These are phyloP conservation scores for Blastocystis sp. DNA, from an alignment of 352 stramenopile genomes.

Conservation along the genomic window DNA sequence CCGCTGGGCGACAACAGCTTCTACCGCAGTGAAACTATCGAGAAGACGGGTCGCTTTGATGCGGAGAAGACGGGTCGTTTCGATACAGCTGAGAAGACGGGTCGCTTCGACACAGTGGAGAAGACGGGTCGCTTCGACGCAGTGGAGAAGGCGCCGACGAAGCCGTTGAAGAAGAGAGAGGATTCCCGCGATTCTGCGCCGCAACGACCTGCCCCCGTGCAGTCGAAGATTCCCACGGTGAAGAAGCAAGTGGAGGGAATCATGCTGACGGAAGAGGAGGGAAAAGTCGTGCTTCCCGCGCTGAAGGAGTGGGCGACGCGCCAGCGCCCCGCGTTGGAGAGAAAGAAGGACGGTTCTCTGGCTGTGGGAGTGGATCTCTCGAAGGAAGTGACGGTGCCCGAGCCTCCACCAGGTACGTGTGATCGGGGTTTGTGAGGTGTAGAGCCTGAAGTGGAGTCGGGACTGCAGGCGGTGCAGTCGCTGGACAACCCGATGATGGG, in stretches of 20 bases:
- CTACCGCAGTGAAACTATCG: background rate
- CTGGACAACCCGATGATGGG: background rate
- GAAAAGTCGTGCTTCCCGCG: no score
- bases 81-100: background rate
- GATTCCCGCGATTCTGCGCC: background rate
- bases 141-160: background rate
- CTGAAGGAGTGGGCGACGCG: background rate
- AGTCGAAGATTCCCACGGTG: background rate
- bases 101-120: background rate
- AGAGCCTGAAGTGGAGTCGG: no score
- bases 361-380: background rate
- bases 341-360: background rate
- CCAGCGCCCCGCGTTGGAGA: background rate
- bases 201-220: no score
- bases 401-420: no score
- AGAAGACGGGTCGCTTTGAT: no score
- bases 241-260: background rate
- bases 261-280: background rate
- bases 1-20: slow-evolving; percentile 15
- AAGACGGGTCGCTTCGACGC: background rate
- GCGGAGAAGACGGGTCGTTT: no score
- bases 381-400: background rate
- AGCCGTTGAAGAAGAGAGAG: background rate
- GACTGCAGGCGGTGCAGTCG: background rate
- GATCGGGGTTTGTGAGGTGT: no score